These are phyloP conservation scores for Thuja plicata DNA, from an alignment of 83 land plant genomes.

Conservation along the genomic window DNA sequence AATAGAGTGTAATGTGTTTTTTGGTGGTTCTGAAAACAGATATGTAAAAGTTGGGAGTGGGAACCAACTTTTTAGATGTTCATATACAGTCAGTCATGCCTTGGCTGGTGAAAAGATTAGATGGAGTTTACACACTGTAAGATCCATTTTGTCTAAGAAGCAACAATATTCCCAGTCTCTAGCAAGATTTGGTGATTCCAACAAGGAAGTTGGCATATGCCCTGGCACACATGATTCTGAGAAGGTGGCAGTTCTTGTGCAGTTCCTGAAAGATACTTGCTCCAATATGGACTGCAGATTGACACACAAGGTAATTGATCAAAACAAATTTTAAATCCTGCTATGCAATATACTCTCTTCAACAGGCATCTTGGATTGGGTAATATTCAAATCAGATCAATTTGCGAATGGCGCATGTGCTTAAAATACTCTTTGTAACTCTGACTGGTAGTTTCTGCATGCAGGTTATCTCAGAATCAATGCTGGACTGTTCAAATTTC, in stretches of 20 bases:
- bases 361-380: not conserved
- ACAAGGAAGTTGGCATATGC: conserved; percentile 84
- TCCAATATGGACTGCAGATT: conserved; percentile 63
- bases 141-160: conserved; percentile 68
- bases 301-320: conserved; percentile 78
- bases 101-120: conserved; percentile 92
- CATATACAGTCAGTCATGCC: conserved; percentile 69
- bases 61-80: conserved; percentile 83
- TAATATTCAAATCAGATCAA: not conserved
- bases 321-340: not conserved
- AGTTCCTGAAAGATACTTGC: conserved; percentile 86
- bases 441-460: not conserved
- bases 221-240: conserved; percentile 88
- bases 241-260: conserved; percentile 87
- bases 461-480: conserved; percentile 96
- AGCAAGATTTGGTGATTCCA: conserved; percentile 91
- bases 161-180: conserved; percentile 78
- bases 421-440: not conserved
- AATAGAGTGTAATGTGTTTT: not conserved
- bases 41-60: conserved; percentile 86
- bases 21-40: conserved; percentile 33
- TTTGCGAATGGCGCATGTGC: not conserved
- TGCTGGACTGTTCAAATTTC: conserved; percentile 96
- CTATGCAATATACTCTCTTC: not conserved
- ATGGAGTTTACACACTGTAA: conserved; percentile 91